These are phyloP conservation scores for Nephromyces sp. DNA, from an alignment of 169 alveolate species.

Conservation along the genomic window DNA sequence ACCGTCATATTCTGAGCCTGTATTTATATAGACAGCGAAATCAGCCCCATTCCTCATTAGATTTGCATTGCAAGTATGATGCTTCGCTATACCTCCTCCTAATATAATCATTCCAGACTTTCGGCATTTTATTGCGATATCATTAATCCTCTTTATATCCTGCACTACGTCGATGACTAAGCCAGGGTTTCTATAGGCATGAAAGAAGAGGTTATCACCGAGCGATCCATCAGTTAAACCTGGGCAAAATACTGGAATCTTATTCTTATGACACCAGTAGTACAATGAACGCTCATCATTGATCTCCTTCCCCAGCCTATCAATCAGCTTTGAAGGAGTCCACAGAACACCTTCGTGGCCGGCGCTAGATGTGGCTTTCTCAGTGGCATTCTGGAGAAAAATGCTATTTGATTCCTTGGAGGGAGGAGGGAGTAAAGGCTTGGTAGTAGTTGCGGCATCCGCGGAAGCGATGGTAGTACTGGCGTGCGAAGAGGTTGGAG, in stretches of 20 bases:
- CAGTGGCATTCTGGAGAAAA: background rate
- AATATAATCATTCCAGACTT: slow-evolving; percentile 90
- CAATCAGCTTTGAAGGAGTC: slow-evolving; percentile 81
- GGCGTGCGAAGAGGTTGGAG: too few species aligned
- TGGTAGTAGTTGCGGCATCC: too few species aligned
- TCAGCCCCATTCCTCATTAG: slow-evolving; percentile 99
- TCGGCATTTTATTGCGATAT: slow-evolving; percentile 78
- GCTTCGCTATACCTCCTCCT: slow-evolving; percentile 82
- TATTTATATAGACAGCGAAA: slow-evolving; percentile 90
- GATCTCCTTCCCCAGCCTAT: slow-evolving; percentile 87
- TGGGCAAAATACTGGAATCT: slow-evolving; percentile 96
- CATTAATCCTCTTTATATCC: slow-evolving; percentile 87
- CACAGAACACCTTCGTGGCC: too few species aligned
- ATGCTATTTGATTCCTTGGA: too few species aligned
- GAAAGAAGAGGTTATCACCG: slow-evolving; percentile 86
- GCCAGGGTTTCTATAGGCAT: slow-evolving; percentile 77
- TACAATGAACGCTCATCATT: slow-evolving; percentile 86
- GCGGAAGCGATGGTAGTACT: too few species aligned
- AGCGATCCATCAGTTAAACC: slow-evolving; percentile 99
- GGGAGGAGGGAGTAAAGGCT: too few species aligned
- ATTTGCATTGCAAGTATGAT: slow-evolving; percentile 98
- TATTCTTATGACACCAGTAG: slow-evolving; percentile 96
- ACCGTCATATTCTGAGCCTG: slow-evolving; percentile 91
- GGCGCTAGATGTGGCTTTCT: background rate
- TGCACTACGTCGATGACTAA: slow-evolving; percentile 84